phyloP scores from a whole-genome alignment of 169 alveolate genomes.

The Eimeria falciformis region DNA sequence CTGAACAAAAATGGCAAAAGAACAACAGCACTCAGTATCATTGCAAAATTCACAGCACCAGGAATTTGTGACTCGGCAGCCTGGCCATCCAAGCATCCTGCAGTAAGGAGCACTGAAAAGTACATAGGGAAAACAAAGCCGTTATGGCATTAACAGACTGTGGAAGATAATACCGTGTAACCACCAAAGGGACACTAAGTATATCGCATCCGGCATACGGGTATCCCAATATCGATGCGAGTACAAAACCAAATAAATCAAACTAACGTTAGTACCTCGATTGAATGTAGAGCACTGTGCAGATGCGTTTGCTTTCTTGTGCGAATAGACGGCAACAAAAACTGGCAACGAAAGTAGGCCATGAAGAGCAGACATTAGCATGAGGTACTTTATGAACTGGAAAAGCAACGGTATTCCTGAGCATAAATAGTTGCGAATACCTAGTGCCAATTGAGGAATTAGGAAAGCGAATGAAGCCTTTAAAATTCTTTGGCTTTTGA shows the following conservation, averaged over 20 bases:
- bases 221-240: not conserved
- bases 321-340: conserved; percentile 48
- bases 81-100: conserved; percentile 66
- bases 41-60: conserved; percentile 40
- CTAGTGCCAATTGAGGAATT: not conserved
- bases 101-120: conserved; percentile 65
- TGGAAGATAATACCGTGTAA: no score
- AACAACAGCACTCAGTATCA: conserved; percentile 51
- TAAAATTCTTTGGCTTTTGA: no score
- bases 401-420: conserved; percentile 77
- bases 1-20: conserved; percentile 63
- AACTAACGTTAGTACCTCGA: conserved; percentile 25
- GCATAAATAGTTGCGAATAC: not conserved
- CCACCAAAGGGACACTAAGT: not conserved
- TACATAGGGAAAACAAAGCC: no score
- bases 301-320: conserved; percentile 49
- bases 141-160: no score
- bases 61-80: conserved; percentile 72
- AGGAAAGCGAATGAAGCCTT: no score
- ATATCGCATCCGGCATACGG: not conserved
- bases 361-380: conserved; percentile 68
- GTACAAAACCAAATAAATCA: no score
- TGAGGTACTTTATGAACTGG: conserved; percentile 68
- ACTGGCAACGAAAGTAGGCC: conserved; percentile 60
- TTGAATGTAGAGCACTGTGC: conserved; percentile 63